phyloP scores from a whole-genome alignment of 2,329 filamentous ascomycete species.

The Dryadomyces quercivorus region DNA sequence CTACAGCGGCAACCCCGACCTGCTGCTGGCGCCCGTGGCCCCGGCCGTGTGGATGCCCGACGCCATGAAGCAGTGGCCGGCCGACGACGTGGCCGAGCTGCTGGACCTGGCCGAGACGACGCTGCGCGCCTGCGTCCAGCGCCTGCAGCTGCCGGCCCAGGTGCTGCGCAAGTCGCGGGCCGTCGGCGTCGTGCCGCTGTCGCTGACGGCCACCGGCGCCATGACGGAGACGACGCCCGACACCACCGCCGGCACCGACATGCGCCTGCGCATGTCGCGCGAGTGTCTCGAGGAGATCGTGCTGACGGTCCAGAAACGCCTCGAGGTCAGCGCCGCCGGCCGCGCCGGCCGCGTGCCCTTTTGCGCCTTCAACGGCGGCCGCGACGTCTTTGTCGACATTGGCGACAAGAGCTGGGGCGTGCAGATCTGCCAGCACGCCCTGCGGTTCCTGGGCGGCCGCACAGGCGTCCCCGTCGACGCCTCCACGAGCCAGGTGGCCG shows the following conservation, averaged over 20 bases:
- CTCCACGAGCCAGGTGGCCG: not conserved
- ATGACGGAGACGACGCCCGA: constrained; percentile 16
- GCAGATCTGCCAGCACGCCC: constrained; percentile 59
- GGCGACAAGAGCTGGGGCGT: constrained; percentile 98
- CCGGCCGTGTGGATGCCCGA: constrained; percentile 60
- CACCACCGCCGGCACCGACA: not conserved
- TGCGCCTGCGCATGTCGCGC: constrained; percentile 33
- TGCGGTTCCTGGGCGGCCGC: constrained; percentile 31
- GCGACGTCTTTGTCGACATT: constrained; percentile 97
- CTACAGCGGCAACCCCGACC: constrained; percentile 42
- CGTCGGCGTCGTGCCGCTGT: constrained; percentile 57
- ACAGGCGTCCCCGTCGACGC: constrained; percentile 21
- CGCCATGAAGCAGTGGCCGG: constrained; percentile 66
- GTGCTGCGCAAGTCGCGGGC: constrained; percentile 82
- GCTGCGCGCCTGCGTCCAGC: constrained; percentile 67
- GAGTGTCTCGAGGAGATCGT: constrained; percentile 95
- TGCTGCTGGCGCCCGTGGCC: constrained; percentile 57
- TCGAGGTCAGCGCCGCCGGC: constrained; percentile 68
- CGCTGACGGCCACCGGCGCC: constrained; percentile 33
- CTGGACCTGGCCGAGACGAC: constrained; percentile 82
- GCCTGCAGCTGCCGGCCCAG: constrained; percentile 65
- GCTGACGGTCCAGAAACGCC: constrained; percentile 80
- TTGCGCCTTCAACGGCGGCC: constrained; percentile 95
- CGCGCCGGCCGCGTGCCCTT: constrained; percentile 55
- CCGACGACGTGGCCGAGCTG: constrained; percentile 65